Evolutionary conservation across 257 asterid species (phyloP).

Genomic region (Buddleja alternifolia): DNA sequence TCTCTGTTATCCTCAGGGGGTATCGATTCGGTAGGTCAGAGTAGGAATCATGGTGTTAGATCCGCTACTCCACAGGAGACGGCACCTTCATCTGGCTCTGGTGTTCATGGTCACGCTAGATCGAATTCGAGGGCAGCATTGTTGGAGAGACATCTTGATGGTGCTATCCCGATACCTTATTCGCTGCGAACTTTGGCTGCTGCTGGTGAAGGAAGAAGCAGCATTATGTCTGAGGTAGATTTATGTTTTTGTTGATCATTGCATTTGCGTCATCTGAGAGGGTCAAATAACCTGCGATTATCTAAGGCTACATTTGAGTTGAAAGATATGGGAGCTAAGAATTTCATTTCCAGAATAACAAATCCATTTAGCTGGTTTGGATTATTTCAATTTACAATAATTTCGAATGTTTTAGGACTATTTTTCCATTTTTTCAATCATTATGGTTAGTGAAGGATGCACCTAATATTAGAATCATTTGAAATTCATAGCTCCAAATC

Average conservation of each 20-base stretch:
- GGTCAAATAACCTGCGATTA: no score
- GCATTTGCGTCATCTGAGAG: neutral
- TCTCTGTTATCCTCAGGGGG: constrained; percentile 59
- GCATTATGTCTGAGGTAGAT: constrained; percentile 82
- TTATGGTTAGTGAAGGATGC: no score
- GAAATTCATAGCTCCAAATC: no score
- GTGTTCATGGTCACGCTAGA: constrained; percentile 49
- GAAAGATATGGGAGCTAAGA: no score
- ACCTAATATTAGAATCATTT: no score
- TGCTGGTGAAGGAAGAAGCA: constrained; percentile 77
- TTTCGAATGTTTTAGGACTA: no score
- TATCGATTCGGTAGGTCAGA: constrained; percentile 58
- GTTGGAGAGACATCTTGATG: constrained; percentile 77
- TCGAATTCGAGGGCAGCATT: constrained; percentile 64
- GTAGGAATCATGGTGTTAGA: constrained; percentile 43
- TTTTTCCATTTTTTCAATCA: no score
- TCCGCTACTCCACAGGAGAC: constrained; percentile 48
- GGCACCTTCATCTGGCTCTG: constrained; percentile 53
- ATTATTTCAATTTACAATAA: no score
- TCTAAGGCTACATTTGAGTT: no score
- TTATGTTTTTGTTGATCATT: constrained; percentile 8
- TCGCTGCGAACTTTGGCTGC: constrained; percentile 58
- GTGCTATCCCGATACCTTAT: constrained; percentile 65
- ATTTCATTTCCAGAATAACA: no score
- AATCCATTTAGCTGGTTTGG: no score